These are phyloP conservation scores for Paramecium biaurelia DNA, from an alignment of 73 alveolate genomes.

Conservation along the genomic window DNA sequence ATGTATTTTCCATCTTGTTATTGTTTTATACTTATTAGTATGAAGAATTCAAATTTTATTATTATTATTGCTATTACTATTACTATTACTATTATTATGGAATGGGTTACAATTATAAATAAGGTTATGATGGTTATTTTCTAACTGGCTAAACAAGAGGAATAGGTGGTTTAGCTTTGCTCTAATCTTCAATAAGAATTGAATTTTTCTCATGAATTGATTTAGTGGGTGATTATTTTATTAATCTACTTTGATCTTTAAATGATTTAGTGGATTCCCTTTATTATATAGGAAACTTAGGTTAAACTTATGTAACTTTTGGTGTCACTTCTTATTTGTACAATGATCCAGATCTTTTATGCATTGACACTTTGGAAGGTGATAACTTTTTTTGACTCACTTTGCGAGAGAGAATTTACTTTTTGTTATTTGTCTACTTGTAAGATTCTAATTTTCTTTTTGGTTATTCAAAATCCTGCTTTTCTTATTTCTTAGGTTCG, in stretches of 20 bases:
- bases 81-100: neutral
- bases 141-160: neutral
- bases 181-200: slow-evolving; percentile 27
- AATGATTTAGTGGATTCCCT: slow-evolving; percentile 30
- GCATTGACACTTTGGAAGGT: neutral
- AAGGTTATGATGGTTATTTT: neutral
- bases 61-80: neutral
- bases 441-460: neutral
- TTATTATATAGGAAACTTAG: neutral
- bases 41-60: neutral
- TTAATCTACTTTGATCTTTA: neutral
- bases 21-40: neutral
- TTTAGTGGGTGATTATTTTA: slow-evolving; percentile 19
- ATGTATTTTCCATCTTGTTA: neutral
- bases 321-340: slow-evolving; percentile 12
- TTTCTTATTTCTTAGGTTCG: slow-evolving; percentile 1
- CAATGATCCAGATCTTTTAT: neutral
- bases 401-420: neutral
- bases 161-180: neutral
- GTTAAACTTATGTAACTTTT: slow-evolving; percentile 18
- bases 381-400: neutral
- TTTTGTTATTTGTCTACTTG: neutral
- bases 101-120: slow-evolving; percentile 2
- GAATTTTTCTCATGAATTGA: neutral
- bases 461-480: slow-evolving; percentile 23